phyloP scores from a whole-genome alignment of 495 filamentous ascomycete species.

The Podospora conica region DNA sequence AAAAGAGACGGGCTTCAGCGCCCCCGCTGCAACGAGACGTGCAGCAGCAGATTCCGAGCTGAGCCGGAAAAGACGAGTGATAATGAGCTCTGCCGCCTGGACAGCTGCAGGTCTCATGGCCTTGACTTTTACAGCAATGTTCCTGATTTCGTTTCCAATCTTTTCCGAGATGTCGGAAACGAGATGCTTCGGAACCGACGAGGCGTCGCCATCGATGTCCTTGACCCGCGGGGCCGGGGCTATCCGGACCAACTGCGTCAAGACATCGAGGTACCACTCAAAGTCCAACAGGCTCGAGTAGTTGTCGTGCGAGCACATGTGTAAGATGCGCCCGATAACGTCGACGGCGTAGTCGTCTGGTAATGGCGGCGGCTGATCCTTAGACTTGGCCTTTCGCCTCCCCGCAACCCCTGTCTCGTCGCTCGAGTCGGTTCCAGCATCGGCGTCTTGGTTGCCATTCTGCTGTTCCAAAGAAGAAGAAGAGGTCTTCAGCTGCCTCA shows the following conservation, averaged over 20 bases:
- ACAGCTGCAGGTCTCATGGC: constrained; percentile 70
- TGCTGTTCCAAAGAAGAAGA: constrained; percentile 31
- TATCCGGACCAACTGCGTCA: constrained; percentile 72
- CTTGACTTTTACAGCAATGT: constrained; percentile 85
- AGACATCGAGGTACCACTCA: constrained; percentile 88
- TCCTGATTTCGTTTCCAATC: constrained; percentile 80
- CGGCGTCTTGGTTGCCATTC: constrained; percentile 26
- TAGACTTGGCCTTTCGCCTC: constrained; percentile 28
- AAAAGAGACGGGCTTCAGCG: constrained; percentile 71
- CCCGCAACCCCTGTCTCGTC: constrained; percentile 51
- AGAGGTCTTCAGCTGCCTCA: constrained; percentile 68
- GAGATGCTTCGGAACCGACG: constrained; percentile 36
- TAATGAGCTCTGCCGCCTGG: constrained; percentile 74
- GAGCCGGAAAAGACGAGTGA: constrained; percentile 42
- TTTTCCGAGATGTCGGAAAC: constrained; percentile 53
- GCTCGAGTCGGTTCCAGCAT: constrained; percentile 46
- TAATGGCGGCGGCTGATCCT: constrained; percentile 43
- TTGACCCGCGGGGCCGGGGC: constrained; percentile 47
- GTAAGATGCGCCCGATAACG: constrained; percentile 72
- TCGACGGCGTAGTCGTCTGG: constrained; percentile 77
- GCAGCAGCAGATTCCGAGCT: constrained; percentile 36
- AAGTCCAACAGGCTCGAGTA: constrained; percentile 84
- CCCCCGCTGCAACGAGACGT: constrained; percentile 43
- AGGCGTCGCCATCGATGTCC: constrained; percentile 25
- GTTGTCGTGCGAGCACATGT: constrained; percentile 87